Evolutionary conservation across 1,284 basidiomycete genomes (phyloP).

Genomic region (Puccinia hordei): DNA sequence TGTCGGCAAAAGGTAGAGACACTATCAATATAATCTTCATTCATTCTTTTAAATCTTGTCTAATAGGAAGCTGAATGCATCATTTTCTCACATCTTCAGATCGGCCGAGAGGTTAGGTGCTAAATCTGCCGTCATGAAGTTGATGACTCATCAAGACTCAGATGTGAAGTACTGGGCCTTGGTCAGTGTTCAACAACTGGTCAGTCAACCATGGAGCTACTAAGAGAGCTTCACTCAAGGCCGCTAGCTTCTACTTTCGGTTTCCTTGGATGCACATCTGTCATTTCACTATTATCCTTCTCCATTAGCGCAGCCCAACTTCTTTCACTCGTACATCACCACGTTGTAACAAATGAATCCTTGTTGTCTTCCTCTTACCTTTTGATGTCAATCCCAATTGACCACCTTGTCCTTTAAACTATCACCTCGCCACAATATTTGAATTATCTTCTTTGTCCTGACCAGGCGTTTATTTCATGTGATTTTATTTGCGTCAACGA

Average conservation of each 20-base stretch:
- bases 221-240: background rate
- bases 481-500: too few species aligned
- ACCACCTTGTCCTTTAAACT: too few species aligned
- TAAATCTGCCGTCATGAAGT: conserved; percentile 87
- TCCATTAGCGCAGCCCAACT: background rate
- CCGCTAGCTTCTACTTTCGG: background rate
- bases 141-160: conserved; percentile 83
- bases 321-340: background rate
- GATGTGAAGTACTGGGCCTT: conserved; percentile 90
- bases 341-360: background rate
- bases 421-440: too few species aligned
- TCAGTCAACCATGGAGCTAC: conserved; percentile 55
- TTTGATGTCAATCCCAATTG: background rate
- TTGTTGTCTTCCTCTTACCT: background rate
- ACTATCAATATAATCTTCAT: background rate
- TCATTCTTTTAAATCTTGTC: conserved; percentile 18
- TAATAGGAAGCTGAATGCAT: background rate
- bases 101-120: conserved; percentile 78
- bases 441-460: too few species aligned
- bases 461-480: too few species aligned
- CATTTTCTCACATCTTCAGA: conserved; percentile 61
- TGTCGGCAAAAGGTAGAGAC: conserved; percentile 75
- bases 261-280: background rate
- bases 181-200: conserved; percentile 66
- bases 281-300: background rate